phyloP scores from a whole-genome alignment of 345 rosid species.

The Ailanthus altissimus region DNA sequence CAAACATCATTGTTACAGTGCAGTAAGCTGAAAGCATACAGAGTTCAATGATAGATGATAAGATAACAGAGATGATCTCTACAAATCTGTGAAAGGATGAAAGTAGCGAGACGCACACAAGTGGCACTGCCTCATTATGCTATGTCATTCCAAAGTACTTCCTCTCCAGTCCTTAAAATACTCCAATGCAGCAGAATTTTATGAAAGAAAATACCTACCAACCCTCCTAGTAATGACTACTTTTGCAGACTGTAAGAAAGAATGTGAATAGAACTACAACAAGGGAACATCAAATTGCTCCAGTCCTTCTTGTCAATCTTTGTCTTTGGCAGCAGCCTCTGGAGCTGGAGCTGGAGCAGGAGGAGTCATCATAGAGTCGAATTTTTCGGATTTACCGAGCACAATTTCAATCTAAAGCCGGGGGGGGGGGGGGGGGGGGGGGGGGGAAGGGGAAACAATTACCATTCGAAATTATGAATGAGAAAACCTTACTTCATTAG shows the following conservation, averaged over 20 bases:
- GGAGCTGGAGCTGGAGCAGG: conserved; percentile 24
- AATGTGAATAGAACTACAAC: conserved; percentile 25
- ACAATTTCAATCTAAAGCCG: conserved; percentile 68
- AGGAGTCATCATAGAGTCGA: conserved; percentile 57
- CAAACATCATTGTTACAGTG: conserved; percentile 18
- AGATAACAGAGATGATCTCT: background rate
- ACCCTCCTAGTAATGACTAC: conserved; percentile 20
- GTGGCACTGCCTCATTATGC: background rate
- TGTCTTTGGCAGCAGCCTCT: conserved; percentile 25
- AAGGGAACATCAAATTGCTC: conserved; percentile 11
- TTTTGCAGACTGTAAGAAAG: background rate
- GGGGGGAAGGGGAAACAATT: background rate
- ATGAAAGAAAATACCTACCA: background rate
- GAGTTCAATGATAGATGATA: background rate
- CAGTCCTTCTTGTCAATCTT: conserved; percentile 31
- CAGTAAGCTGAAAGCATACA: conserved; percentile 10
- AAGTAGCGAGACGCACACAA: conserved; percentile 6
- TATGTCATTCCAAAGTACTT: background rate
- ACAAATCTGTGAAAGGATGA: conserved; percentile 5
- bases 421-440: background rate
- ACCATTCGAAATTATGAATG: background rate
- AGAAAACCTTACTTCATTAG: background rate
- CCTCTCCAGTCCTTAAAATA: background rate
- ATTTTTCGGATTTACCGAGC: conserved; percentile 72
- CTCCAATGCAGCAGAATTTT: background rate